phyloP scores from a whole-genome alignment of 2,329 filamentous ascomycete genomes.

The Colletotrichum australisinense region DNA sequence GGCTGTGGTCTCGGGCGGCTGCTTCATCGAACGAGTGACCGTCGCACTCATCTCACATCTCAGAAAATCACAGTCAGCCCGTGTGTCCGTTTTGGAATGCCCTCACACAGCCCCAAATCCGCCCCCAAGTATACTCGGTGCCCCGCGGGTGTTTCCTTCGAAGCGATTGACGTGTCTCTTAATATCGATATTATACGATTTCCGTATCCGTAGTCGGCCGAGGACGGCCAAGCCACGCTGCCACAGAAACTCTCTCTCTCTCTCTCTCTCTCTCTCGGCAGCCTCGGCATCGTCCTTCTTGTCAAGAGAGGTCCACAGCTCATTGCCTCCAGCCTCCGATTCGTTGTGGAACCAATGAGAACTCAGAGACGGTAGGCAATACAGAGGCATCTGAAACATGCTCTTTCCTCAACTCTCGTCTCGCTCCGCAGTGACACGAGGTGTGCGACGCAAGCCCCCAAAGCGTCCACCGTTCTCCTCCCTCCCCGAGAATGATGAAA shows the following conservation, averaged over 20 bases:
- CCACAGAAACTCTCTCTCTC: neutral
- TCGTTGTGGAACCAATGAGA: slow-evolving; percentile 23
- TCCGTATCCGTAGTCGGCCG: neutral
- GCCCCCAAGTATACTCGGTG: neutral
- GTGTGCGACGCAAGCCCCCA: slow-evolving; percentile 24
- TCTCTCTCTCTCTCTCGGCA: slow-evolving; percentile 7
- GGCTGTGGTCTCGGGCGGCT: slow-evolving; percentile 10
- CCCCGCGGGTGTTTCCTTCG: slow-evolving; percentile 3
- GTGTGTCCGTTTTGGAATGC: slow-evolving; percentile 11
- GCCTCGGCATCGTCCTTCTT: slow-evolving; percentile 15
- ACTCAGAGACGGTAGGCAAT: neutral
- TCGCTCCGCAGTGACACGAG: slow-evolving; percentile 32
- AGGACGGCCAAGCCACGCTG: slow-evolving; percentile 1
- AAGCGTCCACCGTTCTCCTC: neutral
- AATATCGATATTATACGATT: neutral
- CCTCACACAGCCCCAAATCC: neutral
- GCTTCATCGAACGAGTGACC: slow-evolving; percentile 28
- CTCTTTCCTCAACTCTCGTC: slow-evolving; percentile 3
- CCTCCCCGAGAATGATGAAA: neutral
- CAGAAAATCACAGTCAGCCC: slow-evolving; percentile 7
- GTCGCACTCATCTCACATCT: slow-evolving; percentile 26
- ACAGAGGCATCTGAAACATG: slow-evolving; percentile 33
- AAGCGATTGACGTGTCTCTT: neutral
- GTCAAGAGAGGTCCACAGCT: neutral
- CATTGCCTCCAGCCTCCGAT: neutral